These are phyloP conservation scores for Malus hybrid DNA, from an alignment of 331 rosid genomes.

Conservation along the genomic window DNA sequence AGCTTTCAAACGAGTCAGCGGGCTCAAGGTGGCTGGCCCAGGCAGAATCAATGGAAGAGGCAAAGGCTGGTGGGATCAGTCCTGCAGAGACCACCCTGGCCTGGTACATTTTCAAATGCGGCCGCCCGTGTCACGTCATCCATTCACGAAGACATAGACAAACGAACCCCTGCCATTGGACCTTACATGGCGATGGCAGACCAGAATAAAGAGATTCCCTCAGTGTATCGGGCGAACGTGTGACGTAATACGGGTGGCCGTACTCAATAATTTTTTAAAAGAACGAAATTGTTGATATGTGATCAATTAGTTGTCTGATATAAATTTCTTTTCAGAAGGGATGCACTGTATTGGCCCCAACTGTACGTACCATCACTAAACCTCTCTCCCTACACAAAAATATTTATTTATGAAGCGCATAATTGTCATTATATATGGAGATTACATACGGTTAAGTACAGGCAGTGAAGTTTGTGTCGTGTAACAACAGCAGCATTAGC, in stretches of 20 bases:
- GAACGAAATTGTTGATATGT: too few species aligned
- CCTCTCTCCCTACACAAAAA: too few species aligned
- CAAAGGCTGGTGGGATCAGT: slow-evolving; percentile 35
- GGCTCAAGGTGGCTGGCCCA: slow-evolving; percentile 23
- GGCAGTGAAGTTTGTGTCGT: slow-evolving; percentile 29
- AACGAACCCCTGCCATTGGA: too few species aligned
- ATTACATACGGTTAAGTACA: neutral
- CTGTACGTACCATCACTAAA: slow-evolving; percentile 18
- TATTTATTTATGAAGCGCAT: neutral
- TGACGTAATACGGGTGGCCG: too few species aligned
- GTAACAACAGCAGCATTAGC: slow-evolving; percentile 12
- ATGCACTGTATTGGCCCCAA: slow-evolving; percentile 38
- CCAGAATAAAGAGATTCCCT: too few species aligned
- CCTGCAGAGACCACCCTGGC: slow-evolving; percentile 29
- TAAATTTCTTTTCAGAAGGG: slow-evolving; percentile 14
- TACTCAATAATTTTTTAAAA: too few species aligned
- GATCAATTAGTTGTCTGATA: neutral
- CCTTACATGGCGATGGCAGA: too few species aligned
- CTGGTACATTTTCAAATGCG: slow-evolving; percentile 13
- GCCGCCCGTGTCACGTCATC: too few species aligned
- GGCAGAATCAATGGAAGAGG: slow-evolving; percentile 31
- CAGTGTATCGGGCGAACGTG: too few species aligned
- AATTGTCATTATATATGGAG: neutral
- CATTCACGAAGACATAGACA: too few species aligned
- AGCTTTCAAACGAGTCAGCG: slow-evolving; percentile 22